Percentiles rank a stretch among this genome's conserved stretches.
phyloP scores from a whole-genome alignment of 176 grass and related monocot species.

The Avena eriantha region DNA sequence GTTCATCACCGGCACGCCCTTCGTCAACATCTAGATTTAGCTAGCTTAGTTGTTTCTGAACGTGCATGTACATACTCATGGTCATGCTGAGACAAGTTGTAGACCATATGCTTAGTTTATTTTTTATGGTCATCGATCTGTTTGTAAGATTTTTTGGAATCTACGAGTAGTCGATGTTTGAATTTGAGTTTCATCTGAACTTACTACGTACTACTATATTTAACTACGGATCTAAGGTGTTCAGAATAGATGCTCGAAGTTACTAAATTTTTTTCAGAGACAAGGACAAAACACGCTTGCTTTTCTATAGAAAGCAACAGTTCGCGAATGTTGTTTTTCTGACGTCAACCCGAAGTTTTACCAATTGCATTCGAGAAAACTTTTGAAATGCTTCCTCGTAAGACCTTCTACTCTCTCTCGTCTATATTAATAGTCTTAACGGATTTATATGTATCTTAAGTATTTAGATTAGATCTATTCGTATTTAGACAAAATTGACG shows the following conservation, averaged over 20 bases:
- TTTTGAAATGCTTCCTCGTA: too few species aligned
- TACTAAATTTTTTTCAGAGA: neutral
- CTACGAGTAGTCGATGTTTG: neutral
- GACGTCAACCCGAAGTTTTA: too few species aligned
- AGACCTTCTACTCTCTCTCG: too few species aligned
- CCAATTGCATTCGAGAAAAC: too few species aligned
- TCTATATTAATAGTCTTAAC: too few species aligned
- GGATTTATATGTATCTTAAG: too few species aligned
- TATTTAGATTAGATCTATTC: too few species aligned
- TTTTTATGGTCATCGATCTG: neutral
- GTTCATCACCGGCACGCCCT: slow-evolving; percentile 74
- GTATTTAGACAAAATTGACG: too few species aligned
- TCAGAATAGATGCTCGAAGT: neutral
- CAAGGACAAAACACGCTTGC: neutral
- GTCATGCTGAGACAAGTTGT: slow-evolving; percentile 15
- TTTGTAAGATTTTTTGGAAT: neutral
- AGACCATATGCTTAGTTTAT: neutral
- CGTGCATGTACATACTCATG: slow-evolving; percentile 1
- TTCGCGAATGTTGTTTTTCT: too few species aligned
- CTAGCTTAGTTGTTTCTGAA: neutral
- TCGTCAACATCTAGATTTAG: slow-evolving; percentile 49
- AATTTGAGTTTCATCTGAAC: neutral
- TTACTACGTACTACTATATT: neutral
- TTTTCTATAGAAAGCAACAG: too few species aligned
- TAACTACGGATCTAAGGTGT: neutral